Conservation (phyloP, 164 flowering plant species). For the Aristolochia fimbriata region DNA sequence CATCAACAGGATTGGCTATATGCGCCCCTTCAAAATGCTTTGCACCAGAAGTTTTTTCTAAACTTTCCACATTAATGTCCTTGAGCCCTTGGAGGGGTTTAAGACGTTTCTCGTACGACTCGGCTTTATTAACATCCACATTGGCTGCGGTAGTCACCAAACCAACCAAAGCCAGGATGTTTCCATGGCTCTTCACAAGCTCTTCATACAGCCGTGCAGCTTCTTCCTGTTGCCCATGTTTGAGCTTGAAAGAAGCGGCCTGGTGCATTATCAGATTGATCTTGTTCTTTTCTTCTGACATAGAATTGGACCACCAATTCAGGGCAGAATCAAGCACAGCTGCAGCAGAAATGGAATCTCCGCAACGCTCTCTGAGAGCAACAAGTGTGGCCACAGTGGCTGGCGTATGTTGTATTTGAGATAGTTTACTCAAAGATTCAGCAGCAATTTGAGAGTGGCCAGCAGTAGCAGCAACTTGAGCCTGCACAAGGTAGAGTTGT, state of each 20-base stretch:
- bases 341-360: slow-evolving; percentile 71
- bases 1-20: slow-evolving; percentile 19
- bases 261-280: slow-evolving; percentile 57
- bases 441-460: slow-evolving; percentile 70
- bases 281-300: slow-evolving; percentile 67
- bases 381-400: slow-evolving; percentile 90
- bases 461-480: slow-evolving; percentile 87
- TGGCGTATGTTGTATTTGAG: slow-evolving; percentile 93
- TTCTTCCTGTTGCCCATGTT: slow-evolving; percentile 68
- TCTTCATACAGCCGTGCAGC: slow-evolving; percentile 60
- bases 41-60: slow-evolving; percentile 87
- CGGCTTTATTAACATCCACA: slow-evolving; percentile 71
- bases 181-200: slow-evolving; percentile 68
- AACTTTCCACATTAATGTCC: slow-evolving; percentile 56
- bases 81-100: slow-evolving; percentile 66
- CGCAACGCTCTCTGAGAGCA: slow-evolving; percentile 71
- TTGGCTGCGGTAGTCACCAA: slow-evolving; percentile 70
- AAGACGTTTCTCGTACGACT: slow-evolving; percentile 66
- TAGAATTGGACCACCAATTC: slow-evolving; percentile 71
- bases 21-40: slow-evolving; percentile 36
- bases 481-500: slow-evolving; percentile 57
- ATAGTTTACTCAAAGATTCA: slow-evolving; percentile 61
- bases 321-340: slow-evolving; percentile 66
- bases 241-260: slow-evolving; percentile 85
- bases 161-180: slow-evolving; percentile 70